Base-by-base conservation (phyloP, 768 basidiomycete species). In the Pholiota conissans region DNA sequence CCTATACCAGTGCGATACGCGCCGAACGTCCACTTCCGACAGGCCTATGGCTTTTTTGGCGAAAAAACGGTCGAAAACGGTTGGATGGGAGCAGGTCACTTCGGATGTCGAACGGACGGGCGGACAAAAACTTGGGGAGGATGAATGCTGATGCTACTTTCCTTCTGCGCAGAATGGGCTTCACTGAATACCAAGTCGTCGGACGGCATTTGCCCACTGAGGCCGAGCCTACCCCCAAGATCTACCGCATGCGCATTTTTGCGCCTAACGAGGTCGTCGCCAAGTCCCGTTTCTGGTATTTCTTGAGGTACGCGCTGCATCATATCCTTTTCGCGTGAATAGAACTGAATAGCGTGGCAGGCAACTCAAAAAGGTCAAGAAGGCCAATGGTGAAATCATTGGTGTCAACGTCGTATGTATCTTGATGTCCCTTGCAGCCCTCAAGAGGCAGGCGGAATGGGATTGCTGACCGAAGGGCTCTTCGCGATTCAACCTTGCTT, bases 271-370 rank as follows among this genome's bases (percentile, higher is more conserved):
- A 97, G 62, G 95, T 98, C 64, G 94, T 99, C 69, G 96, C 97
- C 68, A 98, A 99, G 82, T 96, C 93, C 50, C 89, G 96, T 59
- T 99, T 97, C 90, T 98, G 97, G 96, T 98, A 98, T 81, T 99
- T 96, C 87, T 82, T 99, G 59, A 87, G 90, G 90, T 90, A 62
- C 66, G 86, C 61, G 11, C 2, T 6, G 10, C 55, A 18, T 22
- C 1, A 28, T 18, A 32, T 7, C 5, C 14, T 14, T 16, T 9
- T 9, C 2, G 20, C 8, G 11, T 45, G 0, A 18, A 39, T 16
- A 2, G 16, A 32, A 26, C 49, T 55, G 18, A 51, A 50, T 28
- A 46, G 45, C 42, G 55, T 42, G 2, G 52, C 30, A 91, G 95
- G 75, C 91, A 98, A 78, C 77, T 98, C 67, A 94, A 97, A 77